These are phyloP conservation scores for Austroboletus eburneus DNA, from an alignment of 768 basidiomycete genomes.

Conservation along the genomic window DNA sequence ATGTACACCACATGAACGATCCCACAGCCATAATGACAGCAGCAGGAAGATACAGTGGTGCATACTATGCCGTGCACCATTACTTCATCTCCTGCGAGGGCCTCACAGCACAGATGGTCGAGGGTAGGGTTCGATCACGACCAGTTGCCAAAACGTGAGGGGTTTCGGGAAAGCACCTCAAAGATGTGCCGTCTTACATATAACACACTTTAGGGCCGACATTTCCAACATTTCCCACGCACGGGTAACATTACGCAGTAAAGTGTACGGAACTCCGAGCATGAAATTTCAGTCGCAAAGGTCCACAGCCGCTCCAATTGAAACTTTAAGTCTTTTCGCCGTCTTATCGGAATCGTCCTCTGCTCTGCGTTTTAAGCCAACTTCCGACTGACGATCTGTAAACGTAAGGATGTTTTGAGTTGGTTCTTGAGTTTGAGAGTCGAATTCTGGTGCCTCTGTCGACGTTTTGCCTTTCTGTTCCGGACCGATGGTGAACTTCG, in stretches of 20 bases:
- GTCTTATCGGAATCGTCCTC: conserved; percentile 10
- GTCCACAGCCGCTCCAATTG: conserved; percentile 63
- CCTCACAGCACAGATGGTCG: conserved; percentile 47
- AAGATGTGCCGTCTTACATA: neutral
- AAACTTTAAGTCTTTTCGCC: conserved; percentile 68
- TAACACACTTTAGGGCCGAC: conserved; percentile 35
- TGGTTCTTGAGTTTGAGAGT: conserved; percentile 41
- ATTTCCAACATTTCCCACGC: too few species aligned
- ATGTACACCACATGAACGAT: conserved; percentile 89
- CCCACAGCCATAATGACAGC: conserved; percentile 53
- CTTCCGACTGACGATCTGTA: conserved; percentile 16
- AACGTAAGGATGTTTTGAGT: conserved; percentile 28
- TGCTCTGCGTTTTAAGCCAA: conserved; percentile 35
- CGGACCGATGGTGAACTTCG: neutral
- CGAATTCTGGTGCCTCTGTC: conserved; percentile 9
- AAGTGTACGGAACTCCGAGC: too few species aligned
- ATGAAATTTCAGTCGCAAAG: conserved; percentile 55
- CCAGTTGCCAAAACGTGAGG: conserved; percentile 45
- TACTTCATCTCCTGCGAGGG: conserved; percentile 88
- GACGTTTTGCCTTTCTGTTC: neutral
- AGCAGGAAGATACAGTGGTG: conserved; percentile 85
- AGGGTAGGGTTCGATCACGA: conserved; percentile 35
- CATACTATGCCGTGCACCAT: conserved; percentile 84
- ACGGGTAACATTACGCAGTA: too few species aligned
- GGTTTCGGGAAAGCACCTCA: conserved; percentile 23